Conservation (phyloP, 306 rosid genomes). For the Vigna radiata region DNA sequence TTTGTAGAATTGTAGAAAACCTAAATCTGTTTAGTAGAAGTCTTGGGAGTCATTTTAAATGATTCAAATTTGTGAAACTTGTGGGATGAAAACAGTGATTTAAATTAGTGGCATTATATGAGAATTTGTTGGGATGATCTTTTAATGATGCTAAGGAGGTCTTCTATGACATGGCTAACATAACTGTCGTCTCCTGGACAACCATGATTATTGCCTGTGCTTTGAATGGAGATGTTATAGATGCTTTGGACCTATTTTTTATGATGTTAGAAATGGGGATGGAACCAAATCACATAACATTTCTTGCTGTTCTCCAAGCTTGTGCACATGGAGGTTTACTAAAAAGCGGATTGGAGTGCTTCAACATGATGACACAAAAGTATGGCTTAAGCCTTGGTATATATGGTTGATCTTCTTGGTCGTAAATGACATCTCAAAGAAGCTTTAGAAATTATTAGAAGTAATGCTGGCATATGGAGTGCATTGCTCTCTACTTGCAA, state of each 20-base stretch:
- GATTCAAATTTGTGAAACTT: neutral
- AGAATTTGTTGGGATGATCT: conserved; percentile 33
- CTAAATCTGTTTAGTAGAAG: neutral
- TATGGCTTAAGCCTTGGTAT: conserved; percentile 56
- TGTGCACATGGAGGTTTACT: conserved; percentile 75
- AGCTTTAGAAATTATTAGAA: conserved; percentile 61
- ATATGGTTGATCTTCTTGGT: conserved; percentile 67
- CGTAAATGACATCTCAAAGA: conserved; percentile 61
- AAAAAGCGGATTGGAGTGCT: conserved; percentile 63
- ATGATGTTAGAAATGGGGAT: conserved; percentile 56
- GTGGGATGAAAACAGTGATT: neutral
- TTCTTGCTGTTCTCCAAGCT: conserved; percentile 82
- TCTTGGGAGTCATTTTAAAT: neutral
- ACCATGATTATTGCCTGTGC: conserved; percentile 71
- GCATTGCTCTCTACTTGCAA: conserved; percentile 72
- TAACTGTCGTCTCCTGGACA: conserved; percentile 75
- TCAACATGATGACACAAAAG: conserved; percentile 57
- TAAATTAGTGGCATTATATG: neutral
- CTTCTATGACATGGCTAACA: conserved; percentile 53
- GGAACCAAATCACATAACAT: conserved; percentile 69
- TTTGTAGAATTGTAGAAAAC: neutral
- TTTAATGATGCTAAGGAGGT: conserved; percentile 55
- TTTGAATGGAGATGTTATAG: conserved; percentile 64
- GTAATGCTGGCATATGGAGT: conserved; percentile 70
- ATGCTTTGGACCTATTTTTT: conserved; percentile 62